Conservation (phyloP, 2,329 filamentous ascomycete genomes). For the Fusarium sp. region DNA sequence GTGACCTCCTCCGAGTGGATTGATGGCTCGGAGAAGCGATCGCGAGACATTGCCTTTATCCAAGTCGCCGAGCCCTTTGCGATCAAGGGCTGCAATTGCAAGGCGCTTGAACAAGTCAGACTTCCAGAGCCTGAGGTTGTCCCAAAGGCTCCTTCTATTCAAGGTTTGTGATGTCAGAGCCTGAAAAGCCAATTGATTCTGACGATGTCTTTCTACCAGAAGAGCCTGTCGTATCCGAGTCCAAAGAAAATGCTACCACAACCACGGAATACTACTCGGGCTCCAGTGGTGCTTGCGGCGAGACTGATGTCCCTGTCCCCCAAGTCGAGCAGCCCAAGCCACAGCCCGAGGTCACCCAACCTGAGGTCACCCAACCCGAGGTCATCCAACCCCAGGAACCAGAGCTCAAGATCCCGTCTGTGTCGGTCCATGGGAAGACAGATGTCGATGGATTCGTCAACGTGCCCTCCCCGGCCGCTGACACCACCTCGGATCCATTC, state of each 20-base stretch:
- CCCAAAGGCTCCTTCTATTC: background rate
- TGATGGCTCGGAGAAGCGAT: background rate
- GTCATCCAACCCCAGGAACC: background rate
- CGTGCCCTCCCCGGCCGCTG: background rate
- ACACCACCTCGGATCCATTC: background rate
- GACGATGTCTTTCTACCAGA: background rate
- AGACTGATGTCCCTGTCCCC: background rate
- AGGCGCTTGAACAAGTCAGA: background rate
- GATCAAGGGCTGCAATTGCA: conserved; percentile 11
- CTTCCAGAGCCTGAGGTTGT: background rate
- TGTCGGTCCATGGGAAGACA: background rate
- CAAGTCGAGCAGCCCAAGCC: background rate
- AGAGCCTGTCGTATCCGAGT: background rate
- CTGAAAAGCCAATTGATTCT: background rate
- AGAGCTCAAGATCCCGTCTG: background rate
- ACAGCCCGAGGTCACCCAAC: background rate
- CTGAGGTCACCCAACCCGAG: background rate
- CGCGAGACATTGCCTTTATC: conserved; percentile 25
- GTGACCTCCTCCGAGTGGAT: conserved; percentile 20
- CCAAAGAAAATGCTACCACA: background rate
- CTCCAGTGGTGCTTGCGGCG: background rate
- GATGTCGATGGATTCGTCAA: background rate
- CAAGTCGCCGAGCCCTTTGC: conserved; percentile 13
- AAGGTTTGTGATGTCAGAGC: conserved; percentile 1
- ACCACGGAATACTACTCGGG: background rate